Evolutionary conservation across 306 rosid genomes (phyloP).

Genomic region (Trifolium repens): DNA sequence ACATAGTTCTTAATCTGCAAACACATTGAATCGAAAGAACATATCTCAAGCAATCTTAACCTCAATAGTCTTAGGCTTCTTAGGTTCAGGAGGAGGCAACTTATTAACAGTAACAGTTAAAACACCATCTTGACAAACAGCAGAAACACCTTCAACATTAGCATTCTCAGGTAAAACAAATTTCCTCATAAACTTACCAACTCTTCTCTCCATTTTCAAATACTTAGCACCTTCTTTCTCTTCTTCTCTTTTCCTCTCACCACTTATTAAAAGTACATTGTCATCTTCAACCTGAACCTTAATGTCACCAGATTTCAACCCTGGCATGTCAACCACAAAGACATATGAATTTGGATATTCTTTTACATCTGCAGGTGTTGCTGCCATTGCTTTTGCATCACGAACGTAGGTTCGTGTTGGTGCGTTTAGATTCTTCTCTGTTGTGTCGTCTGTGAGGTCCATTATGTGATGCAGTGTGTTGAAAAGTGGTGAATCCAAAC

Average conservation of each 20-base stretch:
- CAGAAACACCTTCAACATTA: constrained; percentile 61
- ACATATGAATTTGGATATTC: constrained; percentile 67
- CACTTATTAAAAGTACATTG: constrained; percentile 72
- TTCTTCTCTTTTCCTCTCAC: constrained; percentile 92
- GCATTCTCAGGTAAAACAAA: constrained; percentile 89
- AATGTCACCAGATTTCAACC: constrained; percentile 79
- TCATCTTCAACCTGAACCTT: constrained; percentile 93
- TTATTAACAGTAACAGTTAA: constrained; percentile 76
- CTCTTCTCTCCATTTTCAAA: constrained; percentile 86
- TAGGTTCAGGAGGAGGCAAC: constrained; percentile 93
- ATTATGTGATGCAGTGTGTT: constrained; percentile 65
- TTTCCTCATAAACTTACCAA: constrained; percentile 87
- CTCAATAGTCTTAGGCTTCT: constrained; percentile 82
- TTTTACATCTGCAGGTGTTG: constrained; percentile 87
- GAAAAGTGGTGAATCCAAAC: constrained; percentile 69
- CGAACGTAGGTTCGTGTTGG: constrained; percentile 72
- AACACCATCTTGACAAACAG: constrained; percentile 83
- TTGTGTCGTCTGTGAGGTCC: constrained; percentile 52
- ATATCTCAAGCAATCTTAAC: constrained; percentile 63
- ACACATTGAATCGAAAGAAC: background rate
- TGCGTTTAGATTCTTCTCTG: constrained; percentile 58
- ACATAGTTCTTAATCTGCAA: background rate
- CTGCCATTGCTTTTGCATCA: constrained; percentile 87
- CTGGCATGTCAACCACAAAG: constrained; percentile 91
- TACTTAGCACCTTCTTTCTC: constrained; percentile 80